phyloP scores from a whole-genome alignment of 306 rosid species.

The Crotalaria pallida region DNA sequence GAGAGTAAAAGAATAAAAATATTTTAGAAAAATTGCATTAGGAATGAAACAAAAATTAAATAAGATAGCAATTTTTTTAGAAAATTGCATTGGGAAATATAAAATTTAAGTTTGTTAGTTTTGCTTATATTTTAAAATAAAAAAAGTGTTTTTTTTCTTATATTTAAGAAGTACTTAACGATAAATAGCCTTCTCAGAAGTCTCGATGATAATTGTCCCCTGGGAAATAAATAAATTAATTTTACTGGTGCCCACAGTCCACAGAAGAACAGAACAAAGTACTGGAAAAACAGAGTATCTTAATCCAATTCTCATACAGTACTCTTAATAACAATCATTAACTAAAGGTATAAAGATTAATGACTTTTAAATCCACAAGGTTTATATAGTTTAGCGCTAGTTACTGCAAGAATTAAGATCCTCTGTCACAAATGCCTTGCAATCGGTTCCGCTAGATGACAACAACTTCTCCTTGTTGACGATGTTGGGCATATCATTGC shows the following conservation, averaged over 20 bases:
- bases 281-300: constrained; percentile 12
- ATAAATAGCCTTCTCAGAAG: too few species aligned
- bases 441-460: constrained; percentile 25
- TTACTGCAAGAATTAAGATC: constrained; percentile 29
- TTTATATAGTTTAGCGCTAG: constrained; percentile 30
- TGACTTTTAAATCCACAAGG: constrained; percentile 32
- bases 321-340: constrained; percentile 28
- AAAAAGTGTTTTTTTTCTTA: too few species aligned
- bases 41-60: too few species aligned
- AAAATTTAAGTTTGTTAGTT: too few species aligned
- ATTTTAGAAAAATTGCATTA: too few species aligned
- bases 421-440: constrained; percentile 12
- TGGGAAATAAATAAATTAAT: not conserved
- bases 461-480: constrained; percentile 19
- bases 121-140: too few species aligned
- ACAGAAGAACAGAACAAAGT: not conserved
- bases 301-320: constrained; percentile 23
- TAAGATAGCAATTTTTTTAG: too few species aligned
- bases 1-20: too few species aligned
- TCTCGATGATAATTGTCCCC: not conserved
- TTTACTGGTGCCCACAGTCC: not conserved
- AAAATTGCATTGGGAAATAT: too few species aligned
- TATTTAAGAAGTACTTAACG: not conserved
- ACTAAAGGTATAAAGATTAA: constrained; percentile 30
- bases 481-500: constrained; percentile 40